Base-by-base conservation (phyloP, 805 yeast species). In the Barnettozyma salicaria region DNA sequence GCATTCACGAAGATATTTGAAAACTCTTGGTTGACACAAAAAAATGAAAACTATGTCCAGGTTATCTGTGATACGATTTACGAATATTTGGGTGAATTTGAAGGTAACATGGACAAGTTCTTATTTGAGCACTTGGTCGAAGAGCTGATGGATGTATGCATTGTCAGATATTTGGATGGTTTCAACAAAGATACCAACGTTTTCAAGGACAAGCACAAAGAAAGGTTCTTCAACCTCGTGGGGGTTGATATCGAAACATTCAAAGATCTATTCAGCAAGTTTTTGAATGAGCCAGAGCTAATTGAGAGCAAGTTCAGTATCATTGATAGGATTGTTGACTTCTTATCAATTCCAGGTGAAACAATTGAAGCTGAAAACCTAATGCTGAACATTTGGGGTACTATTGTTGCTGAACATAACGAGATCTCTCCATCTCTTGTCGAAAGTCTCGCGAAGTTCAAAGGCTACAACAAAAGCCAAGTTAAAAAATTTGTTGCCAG, bases 11-110 rank as follows among this genome's bases (percentile, higher is more conserved):
- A 67, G 34, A 65, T 85, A 2, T 84, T 86, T 56, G 68, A 81
- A 31, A 78, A 78, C 39, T 54, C 64, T 14, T 87, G 96, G 96
- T 76, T 43, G 6, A 41, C 27, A 4, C 26, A 22, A n/a, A 16
- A 17, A 3, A 59, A 59, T 23, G 78, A 77, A 14, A 66, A 63
- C 24, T 71, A 73, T 56, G 74, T 82, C 1, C 72, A 73, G 42
- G 78, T 74, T 43, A 75, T 83, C 21, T 70, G 74, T 3, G 87
- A 79, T 47, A 86, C 95, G 0, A 64, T 84, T n/a, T 69, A 64
- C 26, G 96, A 86, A 50, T 86, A 82, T 57, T 63, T 82, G 57
- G 68, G 65, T 14, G 95, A 86, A 40, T 69, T 82, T 34, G 63
- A 75, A 48, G 66, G 59, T 22, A 66, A 66, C 23, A 59, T 76